Evolutionary conservation across 306 rosid genomes (phyloP).

Genomic region (Glycine latifolia): DNA sequence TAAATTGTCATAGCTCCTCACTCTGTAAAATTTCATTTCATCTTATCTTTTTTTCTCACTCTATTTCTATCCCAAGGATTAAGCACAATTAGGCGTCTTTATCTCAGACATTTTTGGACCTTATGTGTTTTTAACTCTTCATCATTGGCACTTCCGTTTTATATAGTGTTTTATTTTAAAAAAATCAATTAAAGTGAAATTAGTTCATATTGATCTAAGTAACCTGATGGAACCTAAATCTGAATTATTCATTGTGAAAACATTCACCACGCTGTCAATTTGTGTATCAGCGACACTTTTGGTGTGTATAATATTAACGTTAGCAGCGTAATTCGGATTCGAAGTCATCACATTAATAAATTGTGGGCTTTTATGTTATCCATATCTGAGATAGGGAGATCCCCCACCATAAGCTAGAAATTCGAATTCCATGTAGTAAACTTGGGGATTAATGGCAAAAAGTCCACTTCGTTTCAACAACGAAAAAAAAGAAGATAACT

Average conservation of each 20-base stretch:
- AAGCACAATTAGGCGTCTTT: too few relatives aligned
- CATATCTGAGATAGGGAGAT: not conserved
- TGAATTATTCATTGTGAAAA: not conserved
- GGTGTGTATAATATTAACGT: not conserved
- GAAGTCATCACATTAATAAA: not conserved
- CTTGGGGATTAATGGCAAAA: not conserved
- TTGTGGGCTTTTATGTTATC: not conserved
- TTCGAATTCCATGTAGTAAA: not conserved
- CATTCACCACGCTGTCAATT: not conserved
- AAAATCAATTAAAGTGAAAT: too few relatives aligned
- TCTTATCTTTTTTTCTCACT: too few relatives aligned
- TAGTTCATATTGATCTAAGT: not conserved
- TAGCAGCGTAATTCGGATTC: not conserved
- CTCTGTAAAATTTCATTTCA: too few relatives aligned
- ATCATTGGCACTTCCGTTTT: not conserved
- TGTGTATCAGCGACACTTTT: not conserved
- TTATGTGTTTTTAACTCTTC: not conserved
- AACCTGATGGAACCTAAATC: not conserved
- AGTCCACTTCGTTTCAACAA: slow-evolving; percentile 5
- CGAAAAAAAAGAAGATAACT: not conserved
- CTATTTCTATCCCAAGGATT: too few relatives aligned
- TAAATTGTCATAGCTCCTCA: too few relatives aligned
- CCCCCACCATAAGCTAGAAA: not conserved
- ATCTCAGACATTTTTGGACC: too few relatives aligned
- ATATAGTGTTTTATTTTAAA: too few relatives aligned